A percentile compares a stretch with the other conserved stretches of the same genome.
Evolutionary conservation across 2,329 filamentous ascomycete genomes (phyloP).

Genomic region (Arthroderma sp.): DNA sequence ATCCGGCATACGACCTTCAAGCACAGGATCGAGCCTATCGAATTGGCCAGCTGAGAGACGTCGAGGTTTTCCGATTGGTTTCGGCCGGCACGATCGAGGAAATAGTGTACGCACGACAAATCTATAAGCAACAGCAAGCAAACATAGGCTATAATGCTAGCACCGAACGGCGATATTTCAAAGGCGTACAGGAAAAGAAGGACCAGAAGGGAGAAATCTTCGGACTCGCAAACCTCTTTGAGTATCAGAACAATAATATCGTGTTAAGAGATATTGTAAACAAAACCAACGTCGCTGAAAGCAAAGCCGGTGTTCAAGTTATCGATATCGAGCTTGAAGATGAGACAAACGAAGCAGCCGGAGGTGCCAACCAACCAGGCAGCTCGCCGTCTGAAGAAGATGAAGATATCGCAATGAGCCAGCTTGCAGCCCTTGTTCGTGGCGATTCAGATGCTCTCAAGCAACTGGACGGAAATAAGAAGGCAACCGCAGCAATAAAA

Average conservation of each 20-base stretch:
- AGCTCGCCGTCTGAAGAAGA: conserved; percentile 31
- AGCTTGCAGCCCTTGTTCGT: conserved; percentile 54
- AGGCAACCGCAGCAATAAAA: conserved; percentile 24
- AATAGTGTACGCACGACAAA: conserved; percentile 90
- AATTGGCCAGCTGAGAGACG: conserved; percentile 82
- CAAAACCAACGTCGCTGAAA: conserved; percentile 94
- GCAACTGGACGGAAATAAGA: conserved; percentile 29
- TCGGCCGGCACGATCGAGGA: conserved; percentile 91
- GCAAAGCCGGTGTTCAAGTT: conserved; percentile 68
- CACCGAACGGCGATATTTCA: conserved; percentile 86
- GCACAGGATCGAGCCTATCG: conserved; percentile 93
- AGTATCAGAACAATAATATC: conserved; percentile 64
- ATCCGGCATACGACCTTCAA: conserved; percentile 85
- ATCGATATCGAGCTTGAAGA: conserved; percentile 55
- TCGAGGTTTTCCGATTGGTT: conserved; percentile 87
- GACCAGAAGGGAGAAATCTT: conserved; percentile 88
- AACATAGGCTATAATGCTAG: conserved; percentile 95
- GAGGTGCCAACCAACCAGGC: conserved; percentile 10
- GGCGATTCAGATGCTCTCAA: conserved; percentile 25
- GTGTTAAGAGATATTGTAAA: conserved; percentile 92
- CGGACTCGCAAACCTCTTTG: conserved; percentile 74
- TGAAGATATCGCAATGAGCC: conserved; percentile 56
- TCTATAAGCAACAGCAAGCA: conserved; percentile 98
- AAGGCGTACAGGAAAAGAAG: conserved; percentile 74
- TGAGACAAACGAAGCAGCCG: conserved; percentile 8